A percentile compares a stretch with the other conserved stretches of the same genome.
Conservation (phyloP, 768 basidiomycete genomes). For the Russula dissimulans region DNA sequence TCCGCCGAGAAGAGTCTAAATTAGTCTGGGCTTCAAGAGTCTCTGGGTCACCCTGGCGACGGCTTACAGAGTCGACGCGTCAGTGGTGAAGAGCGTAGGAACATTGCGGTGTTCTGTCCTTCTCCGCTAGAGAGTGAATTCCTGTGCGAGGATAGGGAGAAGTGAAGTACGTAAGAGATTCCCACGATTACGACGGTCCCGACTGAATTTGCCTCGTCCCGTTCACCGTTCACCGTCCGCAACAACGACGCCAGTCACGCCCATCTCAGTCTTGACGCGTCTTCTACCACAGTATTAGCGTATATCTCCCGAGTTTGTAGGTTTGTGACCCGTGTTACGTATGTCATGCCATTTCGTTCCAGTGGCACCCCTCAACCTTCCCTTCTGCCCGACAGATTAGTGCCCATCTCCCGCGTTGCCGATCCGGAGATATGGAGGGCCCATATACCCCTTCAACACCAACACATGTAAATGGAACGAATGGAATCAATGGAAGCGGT, state of each 20-base stretch:
- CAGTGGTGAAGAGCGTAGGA: no score
- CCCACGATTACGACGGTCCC: conserved; percentile 2
- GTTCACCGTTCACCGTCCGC: conserved; percentile 6
- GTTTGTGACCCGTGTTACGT: background rate
- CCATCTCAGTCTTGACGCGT: conserved; percentile 7
- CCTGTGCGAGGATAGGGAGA: no score
- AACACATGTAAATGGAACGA: conserved; percentile 15
- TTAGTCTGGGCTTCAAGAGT: no score
- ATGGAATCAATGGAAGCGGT: conserved; percentile 17
- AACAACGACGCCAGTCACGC: conserved; percentile 9
- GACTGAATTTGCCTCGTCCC: background rate
- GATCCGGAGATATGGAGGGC: conserved; percentile 15
- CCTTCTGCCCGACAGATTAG: background rate
- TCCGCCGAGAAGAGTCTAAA: no score
- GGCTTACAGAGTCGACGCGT: no score
- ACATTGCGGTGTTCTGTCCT: no score
- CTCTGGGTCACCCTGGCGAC: no score
- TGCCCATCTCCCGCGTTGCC: background rate
- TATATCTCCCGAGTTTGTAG: background rate
- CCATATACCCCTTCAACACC: conserved; percentile 19
- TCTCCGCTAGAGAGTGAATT: no score
- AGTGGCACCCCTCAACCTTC: background rate
- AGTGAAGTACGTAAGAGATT: background rate
- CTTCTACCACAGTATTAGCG: background rate
- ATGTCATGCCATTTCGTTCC: background rate